Base-by-base conservation (phyloP, 163 green algal genomes). In the Scenedesmus sp. region DNA sequence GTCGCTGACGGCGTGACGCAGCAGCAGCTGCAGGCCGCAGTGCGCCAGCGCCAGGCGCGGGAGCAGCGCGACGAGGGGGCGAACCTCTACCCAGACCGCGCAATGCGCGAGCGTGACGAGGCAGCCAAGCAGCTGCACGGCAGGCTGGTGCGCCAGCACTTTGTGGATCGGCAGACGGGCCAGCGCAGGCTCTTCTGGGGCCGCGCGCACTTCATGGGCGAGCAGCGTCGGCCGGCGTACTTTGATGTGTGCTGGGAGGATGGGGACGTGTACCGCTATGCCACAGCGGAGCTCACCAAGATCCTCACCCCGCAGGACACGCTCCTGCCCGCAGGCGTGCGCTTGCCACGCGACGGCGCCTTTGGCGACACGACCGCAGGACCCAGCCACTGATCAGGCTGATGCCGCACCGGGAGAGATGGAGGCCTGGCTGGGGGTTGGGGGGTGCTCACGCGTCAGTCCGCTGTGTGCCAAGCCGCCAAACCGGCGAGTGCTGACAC, bases 221-320 rank as follows among this genome's bases (percentile, higher is more conserved):
- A 36, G 20, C 39, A 71, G 42, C 63, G 36, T 24, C 34, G 63
- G 14, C 63, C 63, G 20, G 9, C n/a, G 7, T 71, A 71, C 63
- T 71, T 47, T 39, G 63, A 71, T 39, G 63, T 71, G 63, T 7
- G 44, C 22, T 71, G 44, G n/a, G 63, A 71, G 42, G 63, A 71
- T 56, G 63, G 63, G 10, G 34, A 71, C 36, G 34, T 57, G 42
- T 71, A 71, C 22, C 5, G 15, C 2, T 71, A 56, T n/a, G 56
- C 5, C 34, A 10, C 54, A 13, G 57, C 42, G 22, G 56, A 45
- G 6, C 17, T 42, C 9, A 47, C 34, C 14, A 24, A 71, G 24
- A 28, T 42, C 24, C 63, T 71, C 39, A n/a, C 57, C 57, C 42
- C 63, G 11, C 7, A 22, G 10, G 42, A 13, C 24, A 44, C 42